Conservation (phyloP, 345 rosid genomes). For the Odontarrhena argentea region DNA sequence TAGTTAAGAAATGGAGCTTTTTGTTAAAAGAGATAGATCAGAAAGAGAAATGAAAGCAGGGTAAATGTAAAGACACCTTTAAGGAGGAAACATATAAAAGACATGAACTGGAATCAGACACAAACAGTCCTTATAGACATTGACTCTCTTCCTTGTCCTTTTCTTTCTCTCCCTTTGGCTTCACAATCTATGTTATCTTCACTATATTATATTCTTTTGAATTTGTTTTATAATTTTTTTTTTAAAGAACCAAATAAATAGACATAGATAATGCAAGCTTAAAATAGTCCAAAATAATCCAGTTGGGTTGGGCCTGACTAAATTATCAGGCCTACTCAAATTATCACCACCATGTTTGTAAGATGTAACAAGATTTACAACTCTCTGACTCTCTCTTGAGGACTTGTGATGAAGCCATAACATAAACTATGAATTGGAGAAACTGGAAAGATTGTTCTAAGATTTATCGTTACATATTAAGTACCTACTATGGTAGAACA, state of each 20-base stretch:
- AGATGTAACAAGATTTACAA: conserved; percentile 28
- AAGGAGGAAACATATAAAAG: conserved; percentile 34
- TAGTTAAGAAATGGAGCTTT: too few relatives aligned
- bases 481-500: conserved; percentile 24
- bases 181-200: conserved; percentile 5
- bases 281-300: not conserved
- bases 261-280: not conserved
- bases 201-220: not conserved
- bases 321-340: not conserved
- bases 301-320: conserved; percentile 24
- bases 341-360: not conserved
- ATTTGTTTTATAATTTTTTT: not conserved
- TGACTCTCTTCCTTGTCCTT: conserved; percentile 37
- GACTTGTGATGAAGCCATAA: not conserved
- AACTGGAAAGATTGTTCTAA: conserved; percentile 16
- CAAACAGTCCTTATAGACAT: conserved; percentile 33
- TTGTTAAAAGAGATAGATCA: not conserved
- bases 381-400: not conserved
- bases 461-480: conserved; percentile 3
- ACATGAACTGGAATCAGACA: conserved; percentile 35
- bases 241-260: not conserved
- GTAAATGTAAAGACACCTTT: conserved; percentile 38
- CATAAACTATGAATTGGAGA: conserved; percentile 4
- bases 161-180: conserved; percentile 31
- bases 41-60: conserved; percentile 20